phyloP scores from a whole-genome alignment of 129 eudicot species.

The Deinandra increscens region DNA sequence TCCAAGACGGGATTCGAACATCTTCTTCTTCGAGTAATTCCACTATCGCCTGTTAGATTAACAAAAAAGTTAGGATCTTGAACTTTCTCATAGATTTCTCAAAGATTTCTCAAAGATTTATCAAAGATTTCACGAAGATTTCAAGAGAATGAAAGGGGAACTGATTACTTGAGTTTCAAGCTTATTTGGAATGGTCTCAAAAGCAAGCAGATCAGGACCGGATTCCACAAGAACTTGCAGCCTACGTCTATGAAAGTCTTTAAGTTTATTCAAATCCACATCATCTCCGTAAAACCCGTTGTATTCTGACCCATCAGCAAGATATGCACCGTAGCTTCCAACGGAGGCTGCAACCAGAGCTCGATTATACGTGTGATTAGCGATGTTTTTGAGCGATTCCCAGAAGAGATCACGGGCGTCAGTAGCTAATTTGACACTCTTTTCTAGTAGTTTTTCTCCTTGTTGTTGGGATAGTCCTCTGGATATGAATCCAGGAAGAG shows the following conservation, averaged over 20 bases:
- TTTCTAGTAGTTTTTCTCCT: conserved; percentile 58
- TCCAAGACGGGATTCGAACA: conserved; percentile 73
- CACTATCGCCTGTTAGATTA: conserved; percentile 48
- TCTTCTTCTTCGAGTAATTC: conserved; percentile 83
- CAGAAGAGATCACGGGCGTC: conserved; percentile 75
- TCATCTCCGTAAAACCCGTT: conserved; percentile 66
- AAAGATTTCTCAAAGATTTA: no score
- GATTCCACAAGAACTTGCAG: conserved; percentile 82
- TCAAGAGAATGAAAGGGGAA: neutral
- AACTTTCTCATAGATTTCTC: neutral
- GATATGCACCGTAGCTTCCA: conserved; percentile 97
- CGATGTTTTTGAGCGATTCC: conserved; percentile 35
- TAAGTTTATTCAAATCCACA: conserved; percentile 61
- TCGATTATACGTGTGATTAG: conserved; percentile 46
- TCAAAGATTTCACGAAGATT: no score
- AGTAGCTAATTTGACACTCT: conserved; percentile 62
- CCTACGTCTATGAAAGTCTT: conserved; percentile 84
- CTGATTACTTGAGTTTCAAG: conserved; percentile 78
- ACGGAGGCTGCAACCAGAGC: conserved; percentile 91
- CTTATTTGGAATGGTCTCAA: conserved; percentile 93
- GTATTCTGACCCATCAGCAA: conserved; percentile 98
- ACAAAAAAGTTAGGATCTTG: neutral
- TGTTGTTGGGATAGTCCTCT: conserved; percentile 74
- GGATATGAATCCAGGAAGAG: conserved; percentile 75
- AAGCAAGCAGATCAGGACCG: conserved; percentile 85